Base-by-base conservation (phyloP, 768 basidiomycete genomes). In the Candolleomyces aberdarensis region DNA sequence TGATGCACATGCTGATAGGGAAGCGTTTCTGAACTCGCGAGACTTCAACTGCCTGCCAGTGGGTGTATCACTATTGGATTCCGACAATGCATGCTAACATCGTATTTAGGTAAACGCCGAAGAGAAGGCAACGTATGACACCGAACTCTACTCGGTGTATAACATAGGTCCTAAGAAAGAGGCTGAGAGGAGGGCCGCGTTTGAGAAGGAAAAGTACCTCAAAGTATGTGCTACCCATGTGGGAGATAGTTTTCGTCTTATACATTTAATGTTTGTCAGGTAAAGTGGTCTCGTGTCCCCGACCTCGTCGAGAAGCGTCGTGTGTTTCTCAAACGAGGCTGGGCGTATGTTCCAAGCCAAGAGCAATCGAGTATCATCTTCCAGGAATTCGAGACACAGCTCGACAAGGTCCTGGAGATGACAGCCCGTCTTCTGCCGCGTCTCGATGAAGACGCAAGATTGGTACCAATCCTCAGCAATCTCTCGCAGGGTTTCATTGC, bases 251-350 rank as follows among this genome's bases (percentile, higher is more conserved):
- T 20, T 49, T 46, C 15, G 17, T 49, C 47, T 6, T 63, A 15
- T 47, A 11, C 36, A 32, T 32, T 40, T 20, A 26, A 17, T 32
- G 26, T 26, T 57, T 47, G 14, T 9, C 52, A 97, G 95, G 95
- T 98, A n/a, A 88, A 84, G 72, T 99, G 97, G 97, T 95, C 90
- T 13, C 87, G 89, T 63, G 96, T 98, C 3, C 93, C 94, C 5
- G 94, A 97, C 72, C 83, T 99, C 1, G 90, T 99, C 8, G 89
- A 89, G 62, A 85, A 82, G 68, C 80, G 96, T 19, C 82, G 80
- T 49, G 92, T 98, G 0, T 85, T 92, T 62, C 76, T 99, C 54
- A 65, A 64, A 46, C 58, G 63, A 29, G 65, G 65, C 61, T 65
- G 64, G 65, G 64, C 68, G 64, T 69, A 69, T 63, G 69, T 66